Base-by-base conservation (phyloP, 192 early-diverging fungal species). In the Rhizophagus clarus region DNA sequence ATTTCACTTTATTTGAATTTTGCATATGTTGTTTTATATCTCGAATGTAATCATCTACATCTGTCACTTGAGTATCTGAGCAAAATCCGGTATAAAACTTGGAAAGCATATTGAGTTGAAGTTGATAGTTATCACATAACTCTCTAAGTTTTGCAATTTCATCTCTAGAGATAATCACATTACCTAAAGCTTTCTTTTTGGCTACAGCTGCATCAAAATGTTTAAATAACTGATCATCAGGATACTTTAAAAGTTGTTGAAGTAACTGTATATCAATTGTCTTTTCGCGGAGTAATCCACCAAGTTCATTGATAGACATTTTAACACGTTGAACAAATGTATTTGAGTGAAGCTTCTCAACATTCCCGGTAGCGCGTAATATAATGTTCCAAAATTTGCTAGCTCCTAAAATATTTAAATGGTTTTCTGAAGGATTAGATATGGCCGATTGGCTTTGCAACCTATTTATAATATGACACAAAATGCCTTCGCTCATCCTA, bases 391-490 rank as follows among this genome's bases (percentile, higher is more conserved):
- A 70, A 70, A 70, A 70, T 40, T 42, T 22, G n/a, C 34, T 37
- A 40, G 20, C 29, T n/a, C n/a, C 31, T n/a, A 70, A 37, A n/a
- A 45, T 12, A n/a, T n/a, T 40, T n/a, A 70, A 40, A 40, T 42
- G n/a, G 24, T n/a, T 24, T 20, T 34, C 15, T 10, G n/a, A 24
- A 51, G 71, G 2, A 45, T 12, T 45, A 45, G 42, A 49, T 2
- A 15, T 6, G 11, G 2, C 12, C 22, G 34, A 66, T 17, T 69
- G 31, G 20, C 17, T 28, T 28, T 28, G 45, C n/a, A 72, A 47
- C 28, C 11, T 31, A 31, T 26, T 32, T 24, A 72, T 49, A 2
- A 72, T 72, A 49, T 72, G 71, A 29, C 71, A 72, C 15, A 72
- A 72, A 11, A 51, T 26, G 4, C 51, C 45, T 56, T 72, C 71